Evolutionary conservation across 140 eudicot genomes (phyloP).

Genomic region (Stevia rebaudiana): DNA sequence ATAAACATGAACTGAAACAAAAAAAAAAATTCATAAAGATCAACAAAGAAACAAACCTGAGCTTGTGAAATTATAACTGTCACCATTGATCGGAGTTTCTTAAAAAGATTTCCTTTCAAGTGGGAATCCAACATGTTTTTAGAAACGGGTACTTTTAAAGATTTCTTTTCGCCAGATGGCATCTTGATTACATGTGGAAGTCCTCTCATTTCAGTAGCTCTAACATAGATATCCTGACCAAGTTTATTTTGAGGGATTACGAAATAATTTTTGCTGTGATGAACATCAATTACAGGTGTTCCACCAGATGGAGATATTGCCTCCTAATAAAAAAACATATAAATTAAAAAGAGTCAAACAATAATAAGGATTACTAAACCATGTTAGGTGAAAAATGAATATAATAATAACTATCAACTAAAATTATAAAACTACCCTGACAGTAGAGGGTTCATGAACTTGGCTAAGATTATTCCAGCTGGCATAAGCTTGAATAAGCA

Average conservation of each 20-base stretch:
- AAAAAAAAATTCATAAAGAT: not conserved
- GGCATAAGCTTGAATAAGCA: conserved; percentile 91
- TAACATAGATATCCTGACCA: conserved; percentile 80
- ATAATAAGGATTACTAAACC: not conserved
- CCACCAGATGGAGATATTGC: conserved; percentile 50
- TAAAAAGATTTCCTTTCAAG: conserved; percentile 57
- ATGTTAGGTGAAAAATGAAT: not conserved
- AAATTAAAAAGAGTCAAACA: not conserved
- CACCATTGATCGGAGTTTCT: conserved; percentile 60
- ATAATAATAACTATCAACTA: conserved; percentile 1
- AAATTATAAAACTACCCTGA: conserved; percentile 35
- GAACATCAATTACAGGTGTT: conserved; percentile 55
- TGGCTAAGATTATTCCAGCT: conserved; percentile 85
- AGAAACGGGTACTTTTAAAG: conserved; percentile 75
- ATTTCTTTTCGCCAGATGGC: conserved; percentile 84
- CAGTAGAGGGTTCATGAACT: conserved; percentile 48
- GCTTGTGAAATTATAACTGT: conserved; percentile 77
- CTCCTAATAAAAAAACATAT: conserved; percentile 47
- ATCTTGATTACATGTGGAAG: conserved; percentile 66
- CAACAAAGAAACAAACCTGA: conserved; percentile 42
- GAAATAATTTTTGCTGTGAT: conserved; percentile 57
- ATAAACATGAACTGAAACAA: too few species aligned
- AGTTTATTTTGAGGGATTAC: conserved; percentile 93
- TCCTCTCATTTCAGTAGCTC: conserved; percentile 64
- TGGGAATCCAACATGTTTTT: conserved; percentile 89